These are phyloP conservation scores for Nidularia pulvinata DNA, from an alignment of 768 basidiomycete genomes.

Conservation along the genomic window DNA sequence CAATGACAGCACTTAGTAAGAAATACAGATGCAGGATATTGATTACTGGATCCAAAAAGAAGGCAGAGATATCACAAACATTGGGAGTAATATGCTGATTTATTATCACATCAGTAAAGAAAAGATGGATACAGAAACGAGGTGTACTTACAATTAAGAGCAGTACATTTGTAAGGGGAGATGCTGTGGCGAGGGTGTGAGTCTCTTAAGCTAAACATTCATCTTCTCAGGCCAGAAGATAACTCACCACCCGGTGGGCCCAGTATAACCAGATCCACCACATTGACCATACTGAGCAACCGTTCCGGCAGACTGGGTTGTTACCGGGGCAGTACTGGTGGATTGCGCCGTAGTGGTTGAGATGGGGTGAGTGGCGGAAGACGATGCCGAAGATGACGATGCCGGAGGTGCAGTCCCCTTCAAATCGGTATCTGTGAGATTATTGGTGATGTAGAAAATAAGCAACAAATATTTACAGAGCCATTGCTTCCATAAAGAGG, in stretches of 20 bases:
- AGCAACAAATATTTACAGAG: background rate
- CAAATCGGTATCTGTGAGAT: background rate
- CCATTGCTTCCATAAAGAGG: constrained; percentile 35
- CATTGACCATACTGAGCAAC: background rate
- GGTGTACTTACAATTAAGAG: background rate
- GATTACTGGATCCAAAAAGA: no score
- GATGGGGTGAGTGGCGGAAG: background rate
- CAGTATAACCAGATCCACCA: background rate
- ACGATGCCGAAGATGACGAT: background rate
- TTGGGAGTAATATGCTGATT: no score
- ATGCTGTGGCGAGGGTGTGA: background rate
- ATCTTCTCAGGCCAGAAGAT: background rate
- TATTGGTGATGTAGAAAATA: background rate
- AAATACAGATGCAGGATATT: no score
- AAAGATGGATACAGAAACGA: background rate
- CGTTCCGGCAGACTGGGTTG: background rate
- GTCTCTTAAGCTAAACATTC: background rate
- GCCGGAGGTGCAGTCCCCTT: background rate
- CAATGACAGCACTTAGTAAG: no score
- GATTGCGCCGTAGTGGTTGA: background rate
- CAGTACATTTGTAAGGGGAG: background rate
- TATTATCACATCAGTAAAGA: background rate
- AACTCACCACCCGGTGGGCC: background rate
- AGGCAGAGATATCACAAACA: no score
- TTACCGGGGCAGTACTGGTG: background rate